A percentile compares a stretch with the other conserved stretches of the same genome.
phyloP scores from a whole-genome alignment of 176 grass and related monocot genomes.

The Poa annua region DNA sequence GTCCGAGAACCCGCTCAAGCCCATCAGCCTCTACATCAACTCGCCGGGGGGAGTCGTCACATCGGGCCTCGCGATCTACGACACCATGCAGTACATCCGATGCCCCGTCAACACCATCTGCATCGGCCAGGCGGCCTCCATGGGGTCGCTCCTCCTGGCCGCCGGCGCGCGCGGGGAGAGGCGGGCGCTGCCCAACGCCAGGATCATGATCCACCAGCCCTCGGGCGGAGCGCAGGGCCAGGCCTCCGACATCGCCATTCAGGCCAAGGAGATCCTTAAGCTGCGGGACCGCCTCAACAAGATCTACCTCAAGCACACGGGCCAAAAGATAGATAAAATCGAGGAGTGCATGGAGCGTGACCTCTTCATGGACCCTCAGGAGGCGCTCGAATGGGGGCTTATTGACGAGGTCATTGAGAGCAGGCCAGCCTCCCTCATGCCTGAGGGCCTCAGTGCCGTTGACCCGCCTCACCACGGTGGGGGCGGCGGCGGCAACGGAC shows the following conservation, averaged over 20 bases:
- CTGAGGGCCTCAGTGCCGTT: conserved; percentile 43
- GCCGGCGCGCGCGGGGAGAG: conserved; percentile 85
- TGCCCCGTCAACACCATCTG: conserved; percentile 87
- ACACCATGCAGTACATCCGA: conserved; percentile 96
- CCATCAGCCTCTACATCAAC: conserved; percentile 94
- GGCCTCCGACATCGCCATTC: conserved; percentile 84
- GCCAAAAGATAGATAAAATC: conserved; percentile 59
- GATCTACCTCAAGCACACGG: conserved; percentile 84
- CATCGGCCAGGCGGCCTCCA: conserved; percentile 91
- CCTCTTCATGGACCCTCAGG: conserved; percentile 88
- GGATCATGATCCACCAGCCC: conserved; percentile 98
- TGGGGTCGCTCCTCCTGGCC: conserved; percentile 90
- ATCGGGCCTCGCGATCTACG: conserved; percentile 87
- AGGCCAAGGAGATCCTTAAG: conserved; percentile 94
- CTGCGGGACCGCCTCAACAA: conserved; percentile 79
- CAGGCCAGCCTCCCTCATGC: conserved; percentile 60
- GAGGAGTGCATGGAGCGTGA: conserved; percentile 87
- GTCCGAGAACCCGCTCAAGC: conserved; percentile 92
- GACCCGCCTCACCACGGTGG: conserved; percentile 40
- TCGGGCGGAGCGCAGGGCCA: conserved; percentile 75
- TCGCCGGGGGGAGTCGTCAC: conserved; percentile 78
- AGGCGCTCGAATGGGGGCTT: conserved; percentile 83
- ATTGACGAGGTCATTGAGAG: conserved; percentile 90
- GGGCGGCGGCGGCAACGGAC: conserved; percentile 18
- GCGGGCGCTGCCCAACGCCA: conserved; percentile 82